phyloP scores from a whole-genome alignment of 495 filamentous ascomycete species.

The Podospora sp. region DNA sequence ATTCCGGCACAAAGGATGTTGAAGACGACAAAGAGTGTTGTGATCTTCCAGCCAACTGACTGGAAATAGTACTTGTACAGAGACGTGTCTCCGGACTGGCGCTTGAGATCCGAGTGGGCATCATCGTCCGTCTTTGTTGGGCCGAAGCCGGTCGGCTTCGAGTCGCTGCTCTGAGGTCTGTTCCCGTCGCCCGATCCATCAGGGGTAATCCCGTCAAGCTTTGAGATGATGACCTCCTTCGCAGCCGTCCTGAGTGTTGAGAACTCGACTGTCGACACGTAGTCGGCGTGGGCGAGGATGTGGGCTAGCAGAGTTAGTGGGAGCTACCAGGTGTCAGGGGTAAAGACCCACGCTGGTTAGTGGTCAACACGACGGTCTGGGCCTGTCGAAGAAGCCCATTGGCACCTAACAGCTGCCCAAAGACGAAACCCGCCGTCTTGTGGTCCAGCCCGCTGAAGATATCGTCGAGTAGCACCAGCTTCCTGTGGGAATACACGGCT shows the following conservation, averaged over 20 bases:
- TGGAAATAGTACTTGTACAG: conserved; percentile 9
- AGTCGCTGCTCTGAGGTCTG: background rate
- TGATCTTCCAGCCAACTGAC: background rate
- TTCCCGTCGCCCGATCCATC: background rate
- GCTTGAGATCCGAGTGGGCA: background rate
- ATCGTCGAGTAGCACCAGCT: conserved; percentile 42
- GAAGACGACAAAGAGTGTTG: background rate
- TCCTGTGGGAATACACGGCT: conserved; percentile 33
- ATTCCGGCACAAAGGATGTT: background rate
- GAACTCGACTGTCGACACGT: background rate
- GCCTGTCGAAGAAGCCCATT: conserved; percentile 22
- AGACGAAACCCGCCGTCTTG: conserved; percentile 58
- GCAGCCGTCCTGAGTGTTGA: background rate
- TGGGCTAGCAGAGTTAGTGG: background rate
- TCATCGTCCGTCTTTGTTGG: background rate
- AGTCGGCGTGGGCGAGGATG: background rate
- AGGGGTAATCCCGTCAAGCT: background rate
- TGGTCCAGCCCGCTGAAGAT: conserved; percentile 63
- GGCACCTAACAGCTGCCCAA: conserved; percentile 49
- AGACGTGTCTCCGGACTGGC: background rate
- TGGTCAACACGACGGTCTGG: conserved; percentile 19
- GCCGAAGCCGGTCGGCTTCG: background rate
- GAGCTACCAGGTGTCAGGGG: too few relatives aligned
- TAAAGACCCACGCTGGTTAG: conserved; percentile 17
- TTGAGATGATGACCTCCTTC: background rate